These are phyloP conservation scores for Fusarium torreyae DNA, from an alignment of 2,329 filamentous ascomycete species.

Conservation along the genomic window DNA sequence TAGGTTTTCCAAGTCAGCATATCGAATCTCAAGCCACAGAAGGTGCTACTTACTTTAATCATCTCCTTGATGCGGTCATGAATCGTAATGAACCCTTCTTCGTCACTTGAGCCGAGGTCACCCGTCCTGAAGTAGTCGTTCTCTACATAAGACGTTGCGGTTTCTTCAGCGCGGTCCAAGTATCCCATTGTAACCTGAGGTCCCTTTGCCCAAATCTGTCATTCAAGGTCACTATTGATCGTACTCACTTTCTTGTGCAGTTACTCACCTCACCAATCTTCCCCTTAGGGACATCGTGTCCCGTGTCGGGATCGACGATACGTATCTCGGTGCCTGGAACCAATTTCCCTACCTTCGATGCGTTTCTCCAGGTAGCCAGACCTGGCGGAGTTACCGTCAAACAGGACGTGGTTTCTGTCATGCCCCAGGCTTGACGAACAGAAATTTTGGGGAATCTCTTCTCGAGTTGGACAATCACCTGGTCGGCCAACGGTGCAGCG, in stretches of 20 bases:
- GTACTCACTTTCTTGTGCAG: background rate
- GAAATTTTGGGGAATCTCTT: background rate
- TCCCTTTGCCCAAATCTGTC: background rate
- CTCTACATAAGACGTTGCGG: background rate
- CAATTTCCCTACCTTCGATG: background rate
- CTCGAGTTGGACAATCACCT: background rate
- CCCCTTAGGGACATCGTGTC: background rate
- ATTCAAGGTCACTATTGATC: background rate
- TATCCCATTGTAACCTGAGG: background rate
- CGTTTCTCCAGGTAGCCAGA: background rate
- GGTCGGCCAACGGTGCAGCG: background rate
- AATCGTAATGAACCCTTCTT: background rate
- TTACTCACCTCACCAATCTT: background rate
- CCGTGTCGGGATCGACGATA: background rate
- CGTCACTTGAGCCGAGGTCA: background rate
- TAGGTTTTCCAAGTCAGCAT: accelerated
- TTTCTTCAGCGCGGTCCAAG: background rate
- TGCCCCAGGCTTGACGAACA: background rate
- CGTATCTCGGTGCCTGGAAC: background rate
- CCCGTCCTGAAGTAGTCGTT: background rate
- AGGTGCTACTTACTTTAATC: background rate
- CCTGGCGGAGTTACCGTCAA: background rate
- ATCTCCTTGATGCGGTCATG: slow-evolving; percentile 1
- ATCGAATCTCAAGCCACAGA: background rate
- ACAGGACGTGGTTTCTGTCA: background rate